These are phyloP conservation scores for Nicotiana knightiana DNA, from an alignment of 257 asterid species.

Conservation along the genomic window DNA sequence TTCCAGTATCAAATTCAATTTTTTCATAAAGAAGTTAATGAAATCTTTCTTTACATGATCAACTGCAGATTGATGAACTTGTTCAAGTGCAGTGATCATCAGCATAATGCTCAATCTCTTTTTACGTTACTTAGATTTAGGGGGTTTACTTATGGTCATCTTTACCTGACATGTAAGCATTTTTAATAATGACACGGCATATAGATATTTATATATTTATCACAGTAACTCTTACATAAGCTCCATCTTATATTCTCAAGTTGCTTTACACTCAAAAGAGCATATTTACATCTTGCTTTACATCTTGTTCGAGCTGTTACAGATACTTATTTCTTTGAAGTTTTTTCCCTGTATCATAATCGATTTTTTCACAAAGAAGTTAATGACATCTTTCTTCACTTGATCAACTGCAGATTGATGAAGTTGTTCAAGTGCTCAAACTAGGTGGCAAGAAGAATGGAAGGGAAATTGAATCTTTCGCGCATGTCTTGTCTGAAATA, in stretches of 20 bases:
- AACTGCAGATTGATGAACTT: constrained; percentile 81
- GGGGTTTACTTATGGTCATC: neutral
- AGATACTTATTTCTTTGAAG: neutral
- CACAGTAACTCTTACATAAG: neutral
- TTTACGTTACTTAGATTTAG: neutral
- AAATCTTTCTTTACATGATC: neutral
- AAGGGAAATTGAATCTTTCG: constrained; percentile 65
- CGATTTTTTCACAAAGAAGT: neutral
- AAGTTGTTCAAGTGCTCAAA: constrained; percentile 59
- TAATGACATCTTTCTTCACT: neutral
- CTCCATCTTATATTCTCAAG: neutral
- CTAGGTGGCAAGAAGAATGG: constrained; percentile 37
- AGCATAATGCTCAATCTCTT: neutral
- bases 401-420: constrained; percentile 68
- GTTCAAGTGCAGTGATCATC: constrained; percentile 28
- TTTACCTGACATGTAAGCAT: neutral
- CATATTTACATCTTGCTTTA: neutral
- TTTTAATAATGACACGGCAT: neutral
- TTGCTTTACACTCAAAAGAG: neutral
- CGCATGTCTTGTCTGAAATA: constrained; percentile 61
- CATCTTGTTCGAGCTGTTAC: neutral
- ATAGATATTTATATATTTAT: neutral
- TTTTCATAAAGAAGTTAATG: neutral
- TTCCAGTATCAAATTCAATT: constrained; percentile 6
- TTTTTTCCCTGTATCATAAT: constrained; percentile 9